Evolutionary conservation across 129 eudicot species (phyloP).

Genomic region (Tagetes patula): DNA sequence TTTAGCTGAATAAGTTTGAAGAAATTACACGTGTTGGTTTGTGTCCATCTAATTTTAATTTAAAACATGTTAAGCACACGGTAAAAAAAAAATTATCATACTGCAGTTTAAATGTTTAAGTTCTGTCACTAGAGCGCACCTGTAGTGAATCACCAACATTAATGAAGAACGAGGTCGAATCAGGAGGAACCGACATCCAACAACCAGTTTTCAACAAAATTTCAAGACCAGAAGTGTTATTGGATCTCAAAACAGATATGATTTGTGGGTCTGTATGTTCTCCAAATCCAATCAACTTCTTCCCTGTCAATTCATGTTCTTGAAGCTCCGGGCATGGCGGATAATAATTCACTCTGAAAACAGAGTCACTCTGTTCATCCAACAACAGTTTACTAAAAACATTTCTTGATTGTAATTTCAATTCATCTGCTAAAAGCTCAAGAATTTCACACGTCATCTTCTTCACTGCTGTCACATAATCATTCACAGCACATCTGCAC

Average conservation of each 20-base stretch:
- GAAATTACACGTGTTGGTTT: too few species aligned
- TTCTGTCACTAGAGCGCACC: slow-evolving; percentile 30
- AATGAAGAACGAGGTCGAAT: slow-evolving; percentile 67
- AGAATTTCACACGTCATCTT: slow-evolving; percentile 74
- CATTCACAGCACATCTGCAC: slow-evolving; percentile 40
- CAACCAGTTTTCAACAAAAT: slow-evolving; percentile 50
- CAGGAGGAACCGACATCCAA: slow-evolving; percentile 79
- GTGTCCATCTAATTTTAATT: too few species aligned
- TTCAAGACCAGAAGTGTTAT: slow-evolving; percentile 79
- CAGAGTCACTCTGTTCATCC: slow-evolving; percentile 88
- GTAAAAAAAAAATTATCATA: too few species aligned
- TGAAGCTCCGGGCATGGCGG: slow-evolving; percentile 57
- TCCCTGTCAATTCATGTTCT: slow-evolving; percentile 28
- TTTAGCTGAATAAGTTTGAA: too few species aligned
- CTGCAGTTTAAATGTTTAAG: too few species aligned
- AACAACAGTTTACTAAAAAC: slow-evolving; percentile 66
- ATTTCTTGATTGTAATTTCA: slow-evolving; percentile 50
- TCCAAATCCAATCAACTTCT: slow-evolving; percentile 63
- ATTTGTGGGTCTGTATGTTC: slow-evolving; percentile 93
- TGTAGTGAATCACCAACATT: slow-evolving; percentile 85
- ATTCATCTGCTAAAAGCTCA: slow-evolving; percentile 65
- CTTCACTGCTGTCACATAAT: slow-evolving; percentile 59
- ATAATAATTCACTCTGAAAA: slow-evolving; percentile 70
- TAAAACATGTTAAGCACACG: too few species aligned
- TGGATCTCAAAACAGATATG: slow-evolving; percentile 70